phyloP scores from a whole-genome alignment of 116 monocot species.

The Thalassia testudinum region DNA sequence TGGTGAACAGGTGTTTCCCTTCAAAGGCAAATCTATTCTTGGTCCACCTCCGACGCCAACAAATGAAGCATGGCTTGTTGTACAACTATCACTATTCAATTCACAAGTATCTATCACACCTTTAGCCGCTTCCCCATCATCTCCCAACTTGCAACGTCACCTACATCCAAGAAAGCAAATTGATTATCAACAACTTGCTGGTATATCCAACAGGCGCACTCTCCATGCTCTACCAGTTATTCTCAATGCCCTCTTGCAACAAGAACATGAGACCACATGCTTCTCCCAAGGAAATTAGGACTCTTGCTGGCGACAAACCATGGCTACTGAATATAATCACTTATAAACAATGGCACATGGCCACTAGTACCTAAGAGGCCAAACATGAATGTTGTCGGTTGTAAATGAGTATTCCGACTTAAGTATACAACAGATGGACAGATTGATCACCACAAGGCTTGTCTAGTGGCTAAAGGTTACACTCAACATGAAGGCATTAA shows the following conservation, averaged over 20 bases:
- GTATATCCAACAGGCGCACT: not conserved
- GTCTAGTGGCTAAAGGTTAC: conserved; percentile 1
- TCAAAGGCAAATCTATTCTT: not conserved
- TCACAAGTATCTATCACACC: not conserved
- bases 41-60: not conserved
- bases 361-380: not conserved
- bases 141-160: not conserved
- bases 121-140: not conserved
- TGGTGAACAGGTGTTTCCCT: not conserved
- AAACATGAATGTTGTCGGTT: not conserved
- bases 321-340: not conserved
- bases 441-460: not conserved
- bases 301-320: not conserved
- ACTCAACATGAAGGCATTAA: not conserved
- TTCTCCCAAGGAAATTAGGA: not conserved
- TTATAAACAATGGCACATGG: not conserved
- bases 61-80: not conserved
- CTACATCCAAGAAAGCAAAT: not conserved
- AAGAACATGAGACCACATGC: not conserved
- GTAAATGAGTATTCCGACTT: not conserved
- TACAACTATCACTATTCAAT: not conserved
- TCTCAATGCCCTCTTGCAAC: not conserved
- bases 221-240: not conserved
- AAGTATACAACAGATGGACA: not conserved
- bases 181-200: not conserved